These are phyloP conservation scores for Saccharomycopsis selenospora DNA, from an alignment of 805 yeast species.

Conservation along the genomic window DNA sequence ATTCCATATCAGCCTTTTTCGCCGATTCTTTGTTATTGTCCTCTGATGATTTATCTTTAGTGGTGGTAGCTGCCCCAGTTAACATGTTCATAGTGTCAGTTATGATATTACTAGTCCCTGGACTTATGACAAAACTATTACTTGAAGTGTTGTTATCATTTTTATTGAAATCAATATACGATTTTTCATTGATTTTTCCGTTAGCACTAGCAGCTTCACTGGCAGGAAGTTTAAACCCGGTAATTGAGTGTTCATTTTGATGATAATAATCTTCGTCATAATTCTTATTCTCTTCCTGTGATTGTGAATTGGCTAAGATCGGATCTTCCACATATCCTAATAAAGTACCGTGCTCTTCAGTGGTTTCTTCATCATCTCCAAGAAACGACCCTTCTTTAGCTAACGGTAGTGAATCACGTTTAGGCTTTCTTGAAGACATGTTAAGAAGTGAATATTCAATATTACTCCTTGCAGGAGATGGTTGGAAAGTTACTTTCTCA, in stretches of 20 bases:
- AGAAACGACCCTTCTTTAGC: slow-evolving; percentile 1
- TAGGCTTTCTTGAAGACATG: not conserved
- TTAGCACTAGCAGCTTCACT: not conserved
- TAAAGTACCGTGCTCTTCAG: slow-evolving; percentile 19
- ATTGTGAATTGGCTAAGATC: not conserved
- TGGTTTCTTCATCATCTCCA: slow-evolving; percentile 18
- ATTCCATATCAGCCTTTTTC: slow-evolving; percentile 19
- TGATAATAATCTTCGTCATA: too few species aligned
- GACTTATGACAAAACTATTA: not conserved
- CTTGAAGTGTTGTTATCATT: too few species aligned
- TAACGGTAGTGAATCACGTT: not conserved
- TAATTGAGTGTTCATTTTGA: too few species aligned
- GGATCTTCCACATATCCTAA: too few species aligned
- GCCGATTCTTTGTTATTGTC: not conserved
- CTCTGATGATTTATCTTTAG: not conserved
- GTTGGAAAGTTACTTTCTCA: not conserved
- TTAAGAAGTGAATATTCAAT: not conserved
- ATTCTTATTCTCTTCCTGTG: not conserved
- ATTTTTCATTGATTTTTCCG: not conserved
- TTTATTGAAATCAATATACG: not conserved
- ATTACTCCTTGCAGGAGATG: not conserved
- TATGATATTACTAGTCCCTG: not conserved
- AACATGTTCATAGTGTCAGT: slow-evolving; percentile 1
- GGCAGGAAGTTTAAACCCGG: not conserved
- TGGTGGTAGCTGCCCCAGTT: too few species aligned